phyloP scores from a whole-genome alignment of 768 basidiomycete genomes.

The Scleroderma citrinum region DNA sequence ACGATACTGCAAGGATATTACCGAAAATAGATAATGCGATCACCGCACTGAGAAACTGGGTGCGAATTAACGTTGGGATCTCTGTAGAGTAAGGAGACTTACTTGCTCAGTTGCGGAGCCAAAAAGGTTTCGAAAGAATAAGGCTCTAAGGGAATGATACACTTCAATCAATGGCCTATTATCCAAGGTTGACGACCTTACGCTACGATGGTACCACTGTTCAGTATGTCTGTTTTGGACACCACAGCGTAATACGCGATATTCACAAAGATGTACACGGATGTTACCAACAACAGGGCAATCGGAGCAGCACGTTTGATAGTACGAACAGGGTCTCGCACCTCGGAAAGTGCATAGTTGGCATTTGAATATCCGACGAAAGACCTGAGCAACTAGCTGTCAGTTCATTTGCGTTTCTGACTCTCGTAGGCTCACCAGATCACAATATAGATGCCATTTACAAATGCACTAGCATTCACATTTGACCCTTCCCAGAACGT shows the following conservation, averaged over 20 bases:
- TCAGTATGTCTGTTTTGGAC: constrained; percentile 60
- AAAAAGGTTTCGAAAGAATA: constrained; percentile 73
- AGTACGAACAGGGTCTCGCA: constrained; percentile 62
- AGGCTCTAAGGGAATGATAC: constrained; percentile 35
- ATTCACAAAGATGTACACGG: constrained; percentile 60
- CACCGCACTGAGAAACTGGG: constrained; percentile 51
- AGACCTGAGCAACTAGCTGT: constrained; percentile 39
- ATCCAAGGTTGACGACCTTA: constrained; percentile 26
- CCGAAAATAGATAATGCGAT: constrained; percentile 63
- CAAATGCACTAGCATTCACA: constrained; percentile 52
- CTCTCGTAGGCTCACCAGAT: constrained; percentile 36
- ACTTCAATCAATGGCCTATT: background rate
- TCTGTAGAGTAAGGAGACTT: constrained; percentile 3
- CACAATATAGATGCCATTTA: constrained; percentile 60
- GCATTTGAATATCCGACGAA: constrained; percentile 71
- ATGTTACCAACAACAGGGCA: constrained; percentile 53
- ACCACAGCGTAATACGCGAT: constrained; percentile 73
- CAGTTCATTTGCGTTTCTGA: background rate
- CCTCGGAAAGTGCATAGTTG: constrained; percentile 69
- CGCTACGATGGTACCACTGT: constrained; percentile 66
- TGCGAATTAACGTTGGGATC: constrained; percentile 1
- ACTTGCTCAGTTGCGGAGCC: constrained; percentile 58
- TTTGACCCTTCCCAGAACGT: constrained; percentile 60
- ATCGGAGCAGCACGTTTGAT: constrained; percentile 66
- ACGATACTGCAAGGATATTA: constrained; percentile 57